A percentile compares a stretch with the other conserved stretches of the same genome.
Conservation (phyloP, 768 basidiomycete species). For the Amyloporia xantha region DNA sequence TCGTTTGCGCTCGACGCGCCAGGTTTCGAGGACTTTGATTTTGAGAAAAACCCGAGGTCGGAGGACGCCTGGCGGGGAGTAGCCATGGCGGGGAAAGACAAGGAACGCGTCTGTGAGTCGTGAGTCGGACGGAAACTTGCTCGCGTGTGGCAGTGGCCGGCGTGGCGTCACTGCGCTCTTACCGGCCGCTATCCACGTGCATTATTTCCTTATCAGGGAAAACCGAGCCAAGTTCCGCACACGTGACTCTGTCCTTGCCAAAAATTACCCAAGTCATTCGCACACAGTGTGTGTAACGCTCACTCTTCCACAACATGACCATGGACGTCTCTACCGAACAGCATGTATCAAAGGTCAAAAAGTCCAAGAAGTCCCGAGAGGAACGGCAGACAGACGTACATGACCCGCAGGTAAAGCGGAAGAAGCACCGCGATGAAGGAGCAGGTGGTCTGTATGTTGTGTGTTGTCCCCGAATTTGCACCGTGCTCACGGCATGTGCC, state of each 20-base stretch:
- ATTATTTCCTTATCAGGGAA: neutral
- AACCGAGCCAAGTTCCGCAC: neutral
- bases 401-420: slow-evolving; percentile 4
- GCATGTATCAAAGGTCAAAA: slow-evolving; percentile 10
- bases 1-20: slow-evolving; percentile 16
- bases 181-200: neutral
- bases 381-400: neutral
- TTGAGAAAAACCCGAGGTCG: slow-evolving; percentile 28
- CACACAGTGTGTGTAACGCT: no score
- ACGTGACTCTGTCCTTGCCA: neutral
- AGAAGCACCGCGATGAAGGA: slow-evolving; percentile 6
- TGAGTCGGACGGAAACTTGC: no score
- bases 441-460: slow-evolving; percentile 19
- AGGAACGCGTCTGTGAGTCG: neutral
- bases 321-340: neutral
- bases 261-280: neutral
- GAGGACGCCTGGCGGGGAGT: slow-evolving; percentile 12
- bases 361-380: slow-evolving; percentile 12
- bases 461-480: neutral
- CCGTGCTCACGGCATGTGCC: neutral
- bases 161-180: neutral
- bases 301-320: neutral
- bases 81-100: slow-evolving; percentile 2
- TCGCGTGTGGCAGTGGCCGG: neutral
- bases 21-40: slow-evolving; percentile 17